These are phyloP conservation scores for Yarrowia sp. DNA, from an alignment of 805 yeast genomes.

Conservation along the genomic window DNA sequence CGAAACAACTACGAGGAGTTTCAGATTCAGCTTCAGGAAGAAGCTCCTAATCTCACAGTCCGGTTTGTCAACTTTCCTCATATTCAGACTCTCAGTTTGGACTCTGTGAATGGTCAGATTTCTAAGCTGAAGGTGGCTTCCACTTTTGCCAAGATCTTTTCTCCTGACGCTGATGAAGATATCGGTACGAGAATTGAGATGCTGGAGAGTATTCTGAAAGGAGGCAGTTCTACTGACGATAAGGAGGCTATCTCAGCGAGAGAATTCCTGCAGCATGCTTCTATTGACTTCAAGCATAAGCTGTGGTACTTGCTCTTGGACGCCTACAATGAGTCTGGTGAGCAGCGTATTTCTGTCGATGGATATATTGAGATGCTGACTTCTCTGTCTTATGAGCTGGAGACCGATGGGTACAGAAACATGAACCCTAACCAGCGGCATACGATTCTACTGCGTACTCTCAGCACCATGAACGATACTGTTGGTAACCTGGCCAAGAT, in stretches of 20 bases:
- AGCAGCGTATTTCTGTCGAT: constrained; percentile 52
- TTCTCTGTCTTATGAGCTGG: constrained; percentile 45
- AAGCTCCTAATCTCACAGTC: constrained; percentile 37
- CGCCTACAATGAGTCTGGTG: constrained; percentile 46
- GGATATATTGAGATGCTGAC: constrained; percentile 45
- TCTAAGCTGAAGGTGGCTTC: constrained; percentile 71
- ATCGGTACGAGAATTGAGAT: constrained; percentile 28
- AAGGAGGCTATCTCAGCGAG: constrained; percentile 53
- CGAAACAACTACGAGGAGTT: constrained; percentile 34
- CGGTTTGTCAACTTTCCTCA: constrained; percentile 56
- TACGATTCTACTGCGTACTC: constrained; percentile 47
- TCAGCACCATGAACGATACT: constrained; percentile 51
- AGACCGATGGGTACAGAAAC: constrained; percentile 33
- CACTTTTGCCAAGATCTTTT: constrained; percentile 55
- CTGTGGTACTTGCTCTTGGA: constrained; percentile 73
- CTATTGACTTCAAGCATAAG: constrained; percentile 63
- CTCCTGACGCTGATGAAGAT: constrained; percentile 26
- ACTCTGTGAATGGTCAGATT: constrained; percentile 56
- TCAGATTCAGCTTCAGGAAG: constrained; percentile 21
- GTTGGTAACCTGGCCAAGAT: constrained; percentile 23
- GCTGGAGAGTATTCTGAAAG: constrained; percentile 41
- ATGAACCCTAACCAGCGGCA: constrained; percentile 41
- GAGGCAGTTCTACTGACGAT: constrained; percentile 30
- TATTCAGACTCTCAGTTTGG: constrained; percentile 55
- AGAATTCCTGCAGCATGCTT: constrained; percentile 58